Evolutionary conservation across 768 basidiomycete species (phyloP), one percentile per base, ranked within the genome.

Genomic region (Fomitopsis serialis): DNA sequence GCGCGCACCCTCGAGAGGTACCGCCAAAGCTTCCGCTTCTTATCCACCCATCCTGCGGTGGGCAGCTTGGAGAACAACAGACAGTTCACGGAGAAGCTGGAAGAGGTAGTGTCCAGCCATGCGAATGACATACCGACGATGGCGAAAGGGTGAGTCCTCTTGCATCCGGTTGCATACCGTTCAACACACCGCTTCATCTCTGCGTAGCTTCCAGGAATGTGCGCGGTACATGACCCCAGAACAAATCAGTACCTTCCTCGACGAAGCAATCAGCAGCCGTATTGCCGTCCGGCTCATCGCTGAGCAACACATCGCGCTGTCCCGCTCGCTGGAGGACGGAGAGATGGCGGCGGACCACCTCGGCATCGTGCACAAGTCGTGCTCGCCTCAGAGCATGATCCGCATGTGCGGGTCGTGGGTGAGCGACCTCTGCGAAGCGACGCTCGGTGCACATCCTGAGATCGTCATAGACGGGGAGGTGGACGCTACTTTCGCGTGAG

Each of bases 41-140:
- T 92, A 35, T 84, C 87, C 17, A 83, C 75, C 21, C 81, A 89
- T 63, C 81, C 84, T 7, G 71, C 75, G 1, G 80, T 92, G 50
- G 78, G 70, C 27, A 84, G 76, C 19, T 72, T 90, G 23, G 77
- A 81, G 50, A 84, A 90, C 56, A 95, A 94, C 58, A 73, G 74
- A 4, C 65, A 68, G 15, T 92, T 94, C 59, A 79, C 85, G 0
- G 74, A 79, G 47, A 75, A 82, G 56, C 74, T 95, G n/a, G 79
- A 82, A 42, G 74, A 76, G 34, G 70, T 95, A 19, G 91, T 95
- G 3, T 79, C 81, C 54, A 75, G 78, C 50, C 92, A 95, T 64
- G 78, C 87, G 1, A 87, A 94, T 68, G 93, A 95, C 66, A 90
- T 95, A 47, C 92, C 92, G 1, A 87, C 86, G 13, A 81, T 95